Percentiles rank a stretch among this genome's conserved stretches.
Conservation (phyloP, 2,329 filamentous ascomycete genomes). For the Penicillium sp. region DNA sequence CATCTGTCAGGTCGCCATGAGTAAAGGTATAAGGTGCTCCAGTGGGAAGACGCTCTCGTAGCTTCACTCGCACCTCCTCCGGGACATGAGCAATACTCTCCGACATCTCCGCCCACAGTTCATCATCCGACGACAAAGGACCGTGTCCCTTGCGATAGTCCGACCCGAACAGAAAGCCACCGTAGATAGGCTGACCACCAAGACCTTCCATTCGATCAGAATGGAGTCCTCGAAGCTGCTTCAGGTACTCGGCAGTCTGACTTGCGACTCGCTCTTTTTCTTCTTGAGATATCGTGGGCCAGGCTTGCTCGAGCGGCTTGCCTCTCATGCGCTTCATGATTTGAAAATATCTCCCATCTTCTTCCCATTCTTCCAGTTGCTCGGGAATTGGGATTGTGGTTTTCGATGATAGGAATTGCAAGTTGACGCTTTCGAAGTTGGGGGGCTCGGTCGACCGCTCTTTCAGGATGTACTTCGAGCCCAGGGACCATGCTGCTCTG, state of each 20-base stretch:
- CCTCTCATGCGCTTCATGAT: conserved; percentile 20
- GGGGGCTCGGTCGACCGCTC: conserved; percentile 18
- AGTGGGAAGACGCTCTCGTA: conserved; percentile 21
- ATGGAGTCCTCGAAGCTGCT: conserved; percentile 21
- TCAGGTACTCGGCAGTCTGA: conserved; percentile 23
- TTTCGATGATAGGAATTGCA: conserved; percentile 12
- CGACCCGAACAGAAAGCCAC: conserved; percentile 16
- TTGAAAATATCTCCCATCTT: conserved; percentile 15
- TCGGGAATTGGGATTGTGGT: conserved; percentile 19
- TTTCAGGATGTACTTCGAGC: conserved; percentile 34
- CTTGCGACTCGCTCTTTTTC: conserved; percentile 26
- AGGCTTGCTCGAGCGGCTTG: conserved; percentile 15
- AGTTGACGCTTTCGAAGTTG: conserved; percentile 13
- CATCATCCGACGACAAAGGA: conserved; percentile 15
- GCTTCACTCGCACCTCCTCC: conserved; percentile 7
- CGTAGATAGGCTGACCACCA: conserved; percentile 16
- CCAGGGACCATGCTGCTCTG: conserved; percentile 33
- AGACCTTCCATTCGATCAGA: conserved; percentile 17
- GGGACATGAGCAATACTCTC: conserved; percentile 11
- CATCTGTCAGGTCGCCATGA: conserved; percentile 38
- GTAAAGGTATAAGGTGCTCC: conserved; percentile 39
- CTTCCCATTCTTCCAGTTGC: conserved; percentile 15
- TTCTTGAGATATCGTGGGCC: conserved; percentile 13
- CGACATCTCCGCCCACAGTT: conserved; percentile 18
- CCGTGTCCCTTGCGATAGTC: conserved; percentile 1